Evolutionary conservation across 805 yeast genomes (phyloP).

Genomic region (Metschnikowia continentalis): DNA sequence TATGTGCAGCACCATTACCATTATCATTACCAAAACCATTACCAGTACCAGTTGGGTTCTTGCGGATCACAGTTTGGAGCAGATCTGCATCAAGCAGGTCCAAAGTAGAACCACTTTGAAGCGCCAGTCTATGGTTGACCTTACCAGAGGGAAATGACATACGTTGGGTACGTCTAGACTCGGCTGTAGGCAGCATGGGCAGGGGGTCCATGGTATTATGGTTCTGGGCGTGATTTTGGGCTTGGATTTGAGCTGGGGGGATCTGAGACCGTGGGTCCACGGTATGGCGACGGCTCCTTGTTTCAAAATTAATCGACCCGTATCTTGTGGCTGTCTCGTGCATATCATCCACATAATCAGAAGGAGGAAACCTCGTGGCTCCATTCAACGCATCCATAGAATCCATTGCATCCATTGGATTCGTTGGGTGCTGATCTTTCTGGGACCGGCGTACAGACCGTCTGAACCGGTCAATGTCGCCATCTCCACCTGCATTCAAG

Average conservation of each 20-base stretch:
- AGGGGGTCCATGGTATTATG: no score
- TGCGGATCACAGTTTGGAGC: conserved; percentile 11
- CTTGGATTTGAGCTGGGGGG: no score
- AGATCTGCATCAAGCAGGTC: conserved; percentile 4
- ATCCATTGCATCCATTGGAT: no score
- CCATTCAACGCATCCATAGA: no score
- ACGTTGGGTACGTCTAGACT: neutral
- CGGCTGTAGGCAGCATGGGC: neutral
- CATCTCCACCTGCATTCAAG: conserved; percentile 42
- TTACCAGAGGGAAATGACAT: neutral
- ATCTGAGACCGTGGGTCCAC: neutral
- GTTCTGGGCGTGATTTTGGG: no score
- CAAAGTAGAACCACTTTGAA: neutral
- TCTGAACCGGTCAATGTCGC: conserved; percentile 39
- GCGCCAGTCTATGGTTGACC: neutral
- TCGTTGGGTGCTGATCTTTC: neutral
- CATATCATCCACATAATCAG: conserved; percentile 34
- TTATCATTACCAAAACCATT: no score
- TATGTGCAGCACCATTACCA: no score
- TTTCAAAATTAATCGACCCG: conserved; percentile 26
- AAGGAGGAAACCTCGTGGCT: conserved; percentile 14
- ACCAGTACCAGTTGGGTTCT: neutral
- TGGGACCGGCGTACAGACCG: conserved; percentile 30
- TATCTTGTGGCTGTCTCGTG: conserved; percentile 36
- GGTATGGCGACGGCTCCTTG: conserved; percentile 4